phyloP scores from a whole-genome alignment of 352 stramenopile genomes.

The Poterioochromonas sp. region DNA sequence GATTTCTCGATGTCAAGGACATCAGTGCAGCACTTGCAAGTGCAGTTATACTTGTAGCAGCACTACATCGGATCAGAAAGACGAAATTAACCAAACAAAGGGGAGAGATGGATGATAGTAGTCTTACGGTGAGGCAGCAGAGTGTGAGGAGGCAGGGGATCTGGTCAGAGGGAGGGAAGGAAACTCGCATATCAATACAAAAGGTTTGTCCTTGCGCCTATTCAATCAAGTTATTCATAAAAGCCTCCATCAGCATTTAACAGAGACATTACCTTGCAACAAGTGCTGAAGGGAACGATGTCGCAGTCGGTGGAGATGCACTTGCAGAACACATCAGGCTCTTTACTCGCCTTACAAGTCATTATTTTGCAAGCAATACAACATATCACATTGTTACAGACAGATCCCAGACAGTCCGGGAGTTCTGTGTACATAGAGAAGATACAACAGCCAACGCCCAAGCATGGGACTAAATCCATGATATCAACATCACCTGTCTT shows the following conservation, averaged over 20 bases:
- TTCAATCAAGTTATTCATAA: neutral
- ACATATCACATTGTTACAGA: neutral
- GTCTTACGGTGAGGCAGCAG: slow-evolving; percentile 1
- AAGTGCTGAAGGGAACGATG: neutral
- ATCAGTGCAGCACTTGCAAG: neutral
- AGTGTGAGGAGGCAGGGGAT: neutral
- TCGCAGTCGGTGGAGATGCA: neutral
- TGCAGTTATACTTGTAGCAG: neutral
- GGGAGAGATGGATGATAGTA: neutral
- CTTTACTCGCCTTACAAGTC: slow-evolving; percentile 9
- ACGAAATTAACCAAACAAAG: neutral
- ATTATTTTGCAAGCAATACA: neutral
- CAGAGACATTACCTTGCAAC: neutral
- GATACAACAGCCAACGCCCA: neutral
- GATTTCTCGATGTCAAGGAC: neutral
- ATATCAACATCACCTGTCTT: slow-evolving; percentile 13
- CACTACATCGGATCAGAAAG: slow-evolving; percentile 20
- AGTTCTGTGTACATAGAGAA: neutral
- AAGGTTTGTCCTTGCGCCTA: neutral
- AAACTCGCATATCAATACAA: neutral
- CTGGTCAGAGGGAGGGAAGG: neutral
- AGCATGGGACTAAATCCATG: slow-evolving; percentile 4
- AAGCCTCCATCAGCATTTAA: neutral
- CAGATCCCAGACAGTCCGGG: neutral
- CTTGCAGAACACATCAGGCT: slow-evolving; percentile 3